These are phyloP conservation scores for Aspergillus sp. DNA, from an alignment of 2,329 filamentous ascomycete species.

Conservation along the genomic window DNA sequence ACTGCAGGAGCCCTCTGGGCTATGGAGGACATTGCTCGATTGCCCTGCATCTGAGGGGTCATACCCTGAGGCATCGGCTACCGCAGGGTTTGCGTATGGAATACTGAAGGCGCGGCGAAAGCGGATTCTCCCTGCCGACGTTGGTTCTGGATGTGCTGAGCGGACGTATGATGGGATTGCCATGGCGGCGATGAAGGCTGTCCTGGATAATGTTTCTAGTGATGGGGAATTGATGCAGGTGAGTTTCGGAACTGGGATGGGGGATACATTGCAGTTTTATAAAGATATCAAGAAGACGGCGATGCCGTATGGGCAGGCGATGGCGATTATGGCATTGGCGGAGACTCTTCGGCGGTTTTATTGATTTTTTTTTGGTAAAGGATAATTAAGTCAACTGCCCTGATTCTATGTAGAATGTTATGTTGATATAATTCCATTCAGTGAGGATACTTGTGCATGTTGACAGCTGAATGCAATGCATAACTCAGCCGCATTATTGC, in stretches of 20 bases:
- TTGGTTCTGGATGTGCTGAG: no score
- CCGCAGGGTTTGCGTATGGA: slow-evolving; percentile 77
- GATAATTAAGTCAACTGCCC: no score
- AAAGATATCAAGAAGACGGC: slow-evolving; percentile 73
- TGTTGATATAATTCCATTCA: no score
- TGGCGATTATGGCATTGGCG: slow-evolving; percentile 51
- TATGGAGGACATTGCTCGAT: slow-evolving; percentile 75
- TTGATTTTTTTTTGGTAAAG: no score
- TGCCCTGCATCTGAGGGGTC: slow-evolving; percentile 57
- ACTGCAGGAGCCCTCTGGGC: slow-evolving; percentile 62
- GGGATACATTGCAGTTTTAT: slow-evolving; percentile 70
- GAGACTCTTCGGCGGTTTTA: no score
- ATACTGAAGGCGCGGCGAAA: slow-evolving; percentile 72
- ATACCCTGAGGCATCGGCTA: slow-evolving; percentile 74
- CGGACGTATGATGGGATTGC: slow-evolving; percentile 57
- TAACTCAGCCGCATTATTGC: not conserved
- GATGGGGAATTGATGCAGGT: slow-evolving; percentile 71
- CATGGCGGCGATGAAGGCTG: slow-evolving; percentile 62
- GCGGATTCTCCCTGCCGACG: slow-evolving; percentile 62
- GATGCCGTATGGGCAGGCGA: slow-evolving; percentile 83
- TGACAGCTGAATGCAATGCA: no score
- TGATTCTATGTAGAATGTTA: no score
- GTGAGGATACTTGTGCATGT: no score
- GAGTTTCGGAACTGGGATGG: slow-evolving; percentile 79
- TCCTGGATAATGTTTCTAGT: slow-evolving; percentile 63